Conservation (phyloP, 225 moss, liverwort and hornwort species). For the Lunularia cruciata region DNA sequence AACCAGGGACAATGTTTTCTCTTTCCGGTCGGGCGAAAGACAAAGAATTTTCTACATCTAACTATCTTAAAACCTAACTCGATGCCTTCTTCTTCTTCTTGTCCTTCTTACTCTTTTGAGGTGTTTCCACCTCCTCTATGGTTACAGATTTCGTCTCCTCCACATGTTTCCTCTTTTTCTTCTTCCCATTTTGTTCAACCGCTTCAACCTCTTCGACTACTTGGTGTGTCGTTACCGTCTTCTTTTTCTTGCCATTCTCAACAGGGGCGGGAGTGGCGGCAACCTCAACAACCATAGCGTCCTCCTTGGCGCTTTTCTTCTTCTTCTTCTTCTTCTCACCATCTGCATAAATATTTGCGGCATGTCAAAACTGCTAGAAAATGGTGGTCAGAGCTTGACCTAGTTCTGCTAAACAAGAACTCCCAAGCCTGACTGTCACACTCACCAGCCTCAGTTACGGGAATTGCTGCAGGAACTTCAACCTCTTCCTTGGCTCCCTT, state of each 20-base stretch:
- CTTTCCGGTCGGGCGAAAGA: too few relatives aligned
- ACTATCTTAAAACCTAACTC: constrained; percentile 4
- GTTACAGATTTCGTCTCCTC: not conserved
- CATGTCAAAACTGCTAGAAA: not conserved
- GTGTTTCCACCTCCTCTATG: not conserved
- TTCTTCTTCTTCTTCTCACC: constrained; percentile 37
- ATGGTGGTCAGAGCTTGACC: not conserved
- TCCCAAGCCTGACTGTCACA: not conserved
- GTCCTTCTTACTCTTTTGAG: constrained; percentile 16
- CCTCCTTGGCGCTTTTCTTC: constrained; percentile 15
- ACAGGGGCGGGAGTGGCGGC: constrained; percentile 6
- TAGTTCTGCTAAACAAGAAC: not conserved
- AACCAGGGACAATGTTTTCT: too few relatives aligned
- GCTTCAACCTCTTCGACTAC: constrained; percentile 13
- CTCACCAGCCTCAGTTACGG: constrained; percentile 26
- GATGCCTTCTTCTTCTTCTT: constrained; percentile 19
- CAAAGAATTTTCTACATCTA: too few relatives aligned
- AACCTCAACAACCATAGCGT: not conserved
- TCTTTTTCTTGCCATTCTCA: constrained; percentile 28
- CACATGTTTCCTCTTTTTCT: constrained; percentile 19
- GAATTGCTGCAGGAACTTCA: constrained; percentile 11
- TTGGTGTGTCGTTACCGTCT: not conserved
- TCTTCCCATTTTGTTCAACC: constrained; percentile 13
- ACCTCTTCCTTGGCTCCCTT: not conserved
- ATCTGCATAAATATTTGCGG: constrained; percentile 3